Percentiles rank a stretch among this genome's conserved stretches.
These are phyloP conservation scores for Ormosia semicastrata DNA, from an alignment of 306 rosid species.

Conservation along the genomic window DNA sequence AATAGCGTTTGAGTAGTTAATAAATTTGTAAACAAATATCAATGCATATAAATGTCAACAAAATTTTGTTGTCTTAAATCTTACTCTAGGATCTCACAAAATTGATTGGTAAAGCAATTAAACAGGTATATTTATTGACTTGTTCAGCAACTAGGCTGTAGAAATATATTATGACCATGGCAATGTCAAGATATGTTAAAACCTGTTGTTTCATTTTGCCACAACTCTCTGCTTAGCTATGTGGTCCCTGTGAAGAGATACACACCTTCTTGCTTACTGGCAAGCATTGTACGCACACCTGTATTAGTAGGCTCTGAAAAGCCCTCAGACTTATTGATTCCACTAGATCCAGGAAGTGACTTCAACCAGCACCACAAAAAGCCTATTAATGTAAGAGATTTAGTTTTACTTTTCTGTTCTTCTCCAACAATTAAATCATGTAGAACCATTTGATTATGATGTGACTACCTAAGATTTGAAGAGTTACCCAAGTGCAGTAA, in stretches of 20 bases:
- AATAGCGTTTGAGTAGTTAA: too few relatives aligned
- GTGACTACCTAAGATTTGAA: constrained; percentile 15
- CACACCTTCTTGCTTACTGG: constrained; percentile 55
- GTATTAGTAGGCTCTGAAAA: constrained; percentile 61
- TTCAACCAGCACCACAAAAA: constrained; percentile 55
- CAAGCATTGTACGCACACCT: constrained; percentile 40
- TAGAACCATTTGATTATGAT: constrained; percentile 19
- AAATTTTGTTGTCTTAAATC: neutral
- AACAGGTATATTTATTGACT: neutral
- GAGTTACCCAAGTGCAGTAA: constrained; percentile 9
- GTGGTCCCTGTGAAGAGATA: constrained; percentile 58
- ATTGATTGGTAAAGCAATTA: neutral
- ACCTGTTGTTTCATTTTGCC: constrained; percentile 72
- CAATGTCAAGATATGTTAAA: constrained; percentile 24
- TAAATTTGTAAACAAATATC: too few relatives aligned
- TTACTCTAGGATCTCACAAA: neutral
- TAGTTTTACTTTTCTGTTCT: constrained; percentile 11
- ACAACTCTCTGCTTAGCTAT: constrained; percentile 58
- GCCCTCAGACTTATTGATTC: constrained; percentile 63
- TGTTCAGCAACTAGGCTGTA: neutral
- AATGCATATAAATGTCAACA: neutral
- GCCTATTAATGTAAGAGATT: neutral
- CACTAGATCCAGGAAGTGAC: constrained; percentile 57
- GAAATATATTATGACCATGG: constrained; percentile 10
- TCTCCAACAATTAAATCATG: neutral